Evolutionary conservation across 192 early-diverging fungal species (phyloP).

Genomic region (Helicostylum pulchrum): DNA sequence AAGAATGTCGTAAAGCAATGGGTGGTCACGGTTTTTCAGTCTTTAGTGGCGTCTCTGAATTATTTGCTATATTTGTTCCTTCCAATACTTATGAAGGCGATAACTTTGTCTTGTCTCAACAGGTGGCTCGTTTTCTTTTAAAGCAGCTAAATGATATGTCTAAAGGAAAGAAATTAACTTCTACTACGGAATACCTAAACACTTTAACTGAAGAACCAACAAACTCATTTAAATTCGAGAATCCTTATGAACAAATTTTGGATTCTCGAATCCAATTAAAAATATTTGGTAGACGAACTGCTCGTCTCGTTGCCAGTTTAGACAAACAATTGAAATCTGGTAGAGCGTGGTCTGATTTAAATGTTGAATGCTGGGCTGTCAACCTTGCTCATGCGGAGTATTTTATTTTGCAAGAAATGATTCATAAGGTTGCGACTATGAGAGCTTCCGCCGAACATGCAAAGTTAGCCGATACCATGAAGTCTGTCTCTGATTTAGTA

Average conservation of each 20-base stretch:
- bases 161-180: conserved; percentile 34
- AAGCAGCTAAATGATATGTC: conserved; percentile 53
- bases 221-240: conserved; percentile 10
- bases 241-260: conserved; percentile 37
- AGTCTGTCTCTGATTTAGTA: conserved; percentile 26
- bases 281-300: conserved; percentile 67
- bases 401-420: conserved; percentile 59
- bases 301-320: conserved; percentile 57
- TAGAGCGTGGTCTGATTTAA: conserved; percentile 64
- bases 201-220: conserved; percentile 20
- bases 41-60: conserved; percentile 63
- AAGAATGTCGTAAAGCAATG: conserved; percentile 65
- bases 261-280: conserved; percentile 54
- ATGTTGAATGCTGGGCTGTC: conserved; percentile 67
- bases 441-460: too few relatives aligned
- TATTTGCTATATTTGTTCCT: conserved; percentile 59
- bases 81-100: conserved; percentile 66
- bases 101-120: conserved; percentile 66
- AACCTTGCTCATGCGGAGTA: conserved; percentile 75
- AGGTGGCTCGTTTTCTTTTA: conserved; percentile 67
- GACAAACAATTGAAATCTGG: conserved; percentile 46
- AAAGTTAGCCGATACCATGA: conserved; percentile 26
- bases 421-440: too few relatives aligned
- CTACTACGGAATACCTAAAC: conserved; percentile 36
- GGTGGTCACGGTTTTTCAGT: conserved; percentile 73